Evolutionary conservation across 768 basidiomycete species (phyloP).

Genomic region (Russula lepida): DNA sequence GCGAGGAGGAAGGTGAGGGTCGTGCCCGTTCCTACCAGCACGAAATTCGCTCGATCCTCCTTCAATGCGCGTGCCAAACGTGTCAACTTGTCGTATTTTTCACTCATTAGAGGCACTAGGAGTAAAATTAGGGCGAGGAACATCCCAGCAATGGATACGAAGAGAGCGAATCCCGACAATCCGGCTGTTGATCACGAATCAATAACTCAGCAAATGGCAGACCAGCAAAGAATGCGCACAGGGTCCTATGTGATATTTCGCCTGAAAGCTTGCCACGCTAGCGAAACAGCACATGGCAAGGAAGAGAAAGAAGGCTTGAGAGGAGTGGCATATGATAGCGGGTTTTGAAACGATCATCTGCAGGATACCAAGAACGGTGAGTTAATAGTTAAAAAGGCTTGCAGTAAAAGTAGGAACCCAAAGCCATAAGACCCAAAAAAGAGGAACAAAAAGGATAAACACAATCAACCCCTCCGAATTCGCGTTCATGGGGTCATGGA

Average conservation of each 20-base stretch:
- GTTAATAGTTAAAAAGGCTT: conserved; percentile 7
- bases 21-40: conserved; percentile 66
- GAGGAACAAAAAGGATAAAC: conserved; percentile 57
- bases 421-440: conserved; percentile 58
- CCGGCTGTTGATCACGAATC: conserved; percentile 50
- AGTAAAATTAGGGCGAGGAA: conserved; percentile 67
- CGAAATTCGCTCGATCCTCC: conserved; percentile 77
- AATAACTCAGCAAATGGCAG: background rate
- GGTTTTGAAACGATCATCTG: conserved; percentile 88
- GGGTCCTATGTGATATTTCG: conserved; percentile 74
- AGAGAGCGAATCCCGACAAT: conserved; percentile 77
- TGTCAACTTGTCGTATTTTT: conserved; percentile 76
- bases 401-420: conserved; percentile 40
- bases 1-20: conserved; percentile 65
- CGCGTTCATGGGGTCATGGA: conserved; percentile 17
- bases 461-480: conserved; percentile 41
- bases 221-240: conserved; percentile 46
- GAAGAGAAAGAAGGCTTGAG: conserved; percentile 89
- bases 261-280: conserved; percentile 81
- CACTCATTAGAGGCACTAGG: conserved; percentile 68
- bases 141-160: conserved; percentile 66
- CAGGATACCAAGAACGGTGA: conserved; percentile 22
- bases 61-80: conserved; percentile 72
- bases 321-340: conserved; percentile 63
- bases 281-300: conserved; percentile 88